phyloP scores from a whole-genome alignment of 2,329 filamentous ascomycete genomes.

The Colletotrichum karsti region DNA sequence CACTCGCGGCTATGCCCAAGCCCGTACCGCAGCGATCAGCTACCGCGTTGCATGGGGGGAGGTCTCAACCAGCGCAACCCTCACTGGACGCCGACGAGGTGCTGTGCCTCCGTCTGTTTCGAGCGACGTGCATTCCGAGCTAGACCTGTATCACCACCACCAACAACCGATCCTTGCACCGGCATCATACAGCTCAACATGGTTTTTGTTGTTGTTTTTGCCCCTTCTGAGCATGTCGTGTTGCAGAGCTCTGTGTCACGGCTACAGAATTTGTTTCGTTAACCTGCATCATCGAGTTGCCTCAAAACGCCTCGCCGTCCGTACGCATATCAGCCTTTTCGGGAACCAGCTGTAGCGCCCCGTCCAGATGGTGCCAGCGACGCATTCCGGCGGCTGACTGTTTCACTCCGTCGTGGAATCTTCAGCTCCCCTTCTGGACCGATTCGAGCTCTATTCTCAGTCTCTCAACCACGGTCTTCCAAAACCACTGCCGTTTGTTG shows the following conservation, averaged over 20 bases:
- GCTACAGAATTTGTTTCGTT: slow-evolving; percentile 16
- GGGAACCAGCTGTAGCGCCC: slow-evolving; percentile 26
- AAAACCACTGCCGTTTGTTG: neutral
- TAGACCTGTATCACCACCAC: slow-evolving; percentile 23
- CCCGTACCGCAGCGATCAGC: slow-evolving; percentile 25
- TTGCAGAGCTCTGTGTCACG: slow-evolving; percentile 26
- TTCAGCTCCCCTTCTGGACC: slow-evolving; percentile 8
- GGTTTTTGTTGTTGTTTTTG: slow-evolving; percentile 10
- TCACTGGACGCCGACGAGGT: neutral
- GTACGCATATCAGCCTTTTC: slow-evolving; percentile 24
- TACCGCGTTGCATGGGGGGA: slow-evolving; percentile 7
- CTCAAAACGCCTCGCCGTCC: slow-evolving; percentile 19
- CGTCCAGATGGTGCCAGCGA: slow-evolving; percentile 22
- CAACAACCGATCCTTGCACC: slow-evolving; percentile 13
- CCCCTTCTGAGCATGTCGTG: slow-evolving; percentile 1
- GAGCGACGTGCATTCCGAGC: slow-evolving; percentile 24
- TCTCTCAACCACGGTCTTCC: neutral
- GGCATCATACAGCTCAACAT: slow-evolving; percentile 19
- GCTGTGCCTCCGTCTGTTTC: slow-evolving; percentile 23
- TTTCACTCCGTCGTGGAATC: slow-evolving; percentile 22
- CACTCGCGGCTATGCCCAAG: slow-evolving; percentile 5
- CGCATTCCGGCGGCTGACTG: slow-evolving; percentile 17
- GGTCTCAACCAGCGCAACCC: neutral
- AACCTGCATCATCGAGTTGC: slow-evolving; percentile 29
- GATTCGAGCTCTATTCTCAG: neutral